Conservation (phyloP, 352 stramenopile species). For the Sclerospora graminicola region DNA sequence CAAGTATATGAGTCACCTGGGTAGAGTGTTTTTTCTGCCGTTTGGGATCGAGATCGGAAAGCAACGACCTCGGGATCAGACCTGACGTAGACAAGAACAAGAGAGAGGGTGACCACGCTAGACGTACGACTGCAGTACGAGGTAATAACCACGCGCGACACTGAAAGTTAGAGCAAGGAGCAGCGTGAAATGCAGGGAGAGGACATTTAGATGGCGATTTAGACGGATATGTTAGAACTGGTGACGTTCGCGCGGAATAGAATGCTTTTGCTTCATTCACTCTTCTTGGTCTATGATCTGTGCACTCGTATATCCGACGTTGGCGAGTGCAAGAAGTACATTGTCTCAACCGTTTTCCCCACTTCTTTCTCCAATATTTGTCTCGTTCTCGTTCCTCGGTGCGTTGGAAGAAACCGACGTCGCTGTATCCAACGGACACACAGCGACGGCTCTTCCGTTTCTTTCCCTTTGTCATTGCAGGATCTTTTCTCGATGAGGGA, state of each 20-base stretch:
- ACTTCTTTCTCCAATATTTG: no score
- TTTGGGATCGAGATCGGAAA: conserved; percentile 17
- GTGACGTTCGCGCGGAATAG: conserved; percentile 34
- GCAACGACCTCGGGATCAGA: conserved; percentile 15
- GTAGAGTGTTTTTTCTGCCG: conserved; percentile 8
- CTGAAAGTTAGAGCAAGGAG: conserved; percentile 12
- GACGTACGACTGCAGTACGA: conserved; percentile 3
- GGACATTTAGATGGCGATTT: conserved; percentile 33
- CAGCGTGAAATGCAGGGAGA: conserved; percentile 21
- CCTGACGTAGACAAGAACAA: conserved; percentile 20
- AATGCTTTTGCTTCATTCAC: conserved; percentile 36
- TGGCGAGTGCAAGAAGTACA: no score
- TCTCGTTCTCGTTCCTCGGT: conserved; percentile 7
- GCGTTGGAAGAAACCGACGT: conserved; percentile 10
- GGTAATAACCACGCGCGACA: conserved; percentile 1
- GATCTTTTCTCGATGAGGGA: conserved; percentile 15
- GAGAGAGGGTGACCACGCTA: conserved; percentile 7
- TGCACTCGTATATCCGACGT: no score
- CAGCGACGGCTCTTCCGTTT: conserved; percentile 11
- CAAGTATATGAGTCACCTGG: conserved; percentile 13
- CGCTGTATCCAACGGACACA: conserved; percentile 19
- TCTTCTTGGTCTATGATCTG: no score
- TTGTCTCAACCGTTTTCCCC: no score
- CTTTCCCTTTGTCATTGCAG: conserved; percentile 7
- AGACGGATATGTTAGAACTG: conserved; percentile 42